Evolutionary conservation across 768 basidiomycete genomes (phyloP), one percentile per base, ranked within the genome.

Genomic region (Naganishia antarctica): DNA sequence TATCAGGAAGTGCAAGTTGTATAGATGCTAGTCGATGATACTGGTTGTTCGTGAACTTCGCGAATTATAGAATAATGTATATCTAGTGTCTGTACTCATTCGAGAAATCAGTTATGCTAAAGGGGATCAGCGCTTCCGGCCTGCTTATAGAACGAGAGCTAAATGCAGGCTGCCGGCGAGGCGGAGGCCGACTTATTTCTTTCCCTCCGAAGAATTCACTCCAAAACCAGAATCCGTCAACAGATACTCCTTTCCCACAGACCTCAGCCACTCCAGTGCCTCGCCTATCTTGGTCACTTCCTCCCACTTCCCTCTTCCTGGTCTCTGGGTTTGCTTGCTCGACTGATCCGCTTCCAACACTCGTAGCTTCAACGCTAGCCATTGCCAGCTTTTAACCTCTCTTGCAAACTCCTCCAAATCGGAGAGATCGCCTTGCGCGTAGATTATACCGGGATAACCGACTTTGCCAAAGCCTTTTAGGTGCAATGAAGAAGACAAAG

Each of bases 401-500:
- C 72, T 77, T 0, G 87, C 82, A 68, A 88, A 88, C 68, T 85
- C 84, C 69, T 85, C 82, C 13, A 88, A 78, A 49, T 82, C 77
- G 8, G 80, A 76, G 45, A 79, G 78, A 21, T 69, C 69, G 8
- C 87, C 87, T 72, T 84, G 80, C n/a, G 82, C 85, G 61, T 88
- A 90, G 46, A 90, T 87, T 47, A 88, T 80, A 4, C 87, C 87
- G 13, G 88, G 88, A 73, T 88, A 83, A 0, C 87, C 87, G 9
- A 86, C 81, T 75, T 89, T 89, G 0, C 86, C 84, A 72, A 88
- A 89, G 0, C 88, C 87, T 0, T 77, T 68, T 13, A 89, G 69
- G 3, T 76, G 76, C 43, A 87, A 81, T 7, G 82, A 79, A 15
- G 81, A 79, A 0, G 73, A 73, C 1, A 85, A 81, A 82, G 86